Evolutionary conservation across 176 grass and related monocot genomes (phyloP).

Genomic region (Oropetium thomaeum): DNA sequence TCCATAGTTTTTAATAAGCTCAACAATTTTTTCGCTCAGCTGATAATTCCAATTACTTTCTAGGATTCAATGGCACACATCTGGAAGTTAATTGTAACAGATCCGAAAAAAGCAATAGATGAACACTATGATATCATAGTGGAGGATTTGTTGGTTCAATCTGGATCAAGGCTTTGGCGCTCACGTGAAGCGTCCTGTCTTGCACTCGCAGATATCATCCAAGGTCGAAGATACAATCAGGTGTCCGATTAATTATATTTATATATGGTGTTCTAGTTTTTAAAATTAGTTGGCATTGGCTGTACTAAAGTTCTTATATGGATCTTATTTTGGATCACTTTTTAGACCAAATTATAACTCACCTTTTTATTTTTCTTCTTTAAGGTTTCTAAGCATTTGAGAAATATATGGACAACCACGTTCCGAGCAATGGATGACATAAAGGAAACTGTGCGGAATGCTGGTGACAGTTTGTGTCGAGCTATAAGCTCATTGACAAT

Average conservation of each 20-base stretch:
- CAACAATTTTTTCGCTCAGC: conserved; percentile 16
- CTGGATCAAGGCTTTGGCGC: conserved; percentile 95
- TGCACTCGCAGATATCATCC: conserved; percentile 95
- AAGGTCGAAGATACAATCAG: conserved; percentile 90
- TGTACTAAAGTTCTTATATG: conserved; percentile 17
- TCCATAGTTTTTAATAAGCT: conserved; percentile 3
- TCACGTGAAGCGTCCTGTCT: conserved; percentile 97
- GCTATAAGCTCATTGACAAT: conserved; percentile 78
- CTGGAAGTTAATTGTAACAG: conserved; percentile 94
- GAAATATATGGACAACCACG: conserved; percentile 78
- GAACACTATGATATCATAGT: conserved; percentile 85
- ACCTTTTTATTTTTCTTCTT: conserved; percentile 21
- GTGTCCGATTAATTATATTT: conserved; percentile 27
- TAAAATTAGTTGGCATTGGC: conserved; percentile 11
- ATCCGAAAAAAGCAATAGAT: conserved; percentile 93
- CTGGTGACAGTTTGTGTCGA: conserved; percentile 91
- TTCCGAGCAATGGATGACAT: conserved; percentile 99
- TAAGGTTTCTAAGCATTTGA: conserved; percentile 87
- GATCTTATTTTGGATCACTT: conserved; percentile 8
- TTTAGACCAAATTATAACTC: conserved; percentile 5
- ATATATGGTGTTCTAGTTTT: conserved; percentile 21
- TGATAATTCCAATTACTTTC: conserved; percentile 28
- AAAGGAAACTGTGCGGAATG: conserved; percentile 96
- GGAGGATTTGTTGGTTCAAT: conserved; percentile 91
- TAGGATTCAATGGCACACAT: conserved; percentile 99